These are phyloP conservation scores for Aspergillus ochraceus DNA, from an alignment of 2,329 filamentous ascomycete species.

Conservation along the genomic window DNA sequence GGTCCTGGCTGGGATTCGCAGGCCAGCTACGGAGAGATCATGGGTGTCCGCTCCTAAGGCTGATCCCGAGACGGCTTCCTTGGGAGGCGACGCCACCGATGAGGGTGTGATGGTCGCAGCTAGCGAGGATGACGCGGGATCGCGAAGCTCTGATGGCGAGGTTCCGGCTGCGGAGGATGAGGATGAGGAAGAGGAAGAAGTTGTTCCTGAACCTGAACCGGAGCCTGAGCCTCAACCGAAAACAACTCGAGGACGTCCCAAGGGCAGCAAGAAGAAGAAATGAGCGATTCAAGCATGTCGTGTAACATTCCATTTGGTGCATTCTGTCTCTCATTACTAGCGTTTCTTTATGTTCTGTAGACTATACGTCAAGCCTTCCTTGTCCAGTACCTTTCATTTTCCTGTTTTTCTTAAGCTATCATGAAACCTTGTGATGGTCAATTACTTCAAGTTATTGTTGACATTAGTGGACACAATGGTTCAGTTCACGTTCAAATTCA, in stretches of 20 bases:
- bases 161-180: conserved; percentile 10
- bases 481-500: not conserved
- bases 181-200: conserved; percentile 15
- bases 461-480: not conserved
- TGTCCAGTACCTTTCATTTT: not conserved
- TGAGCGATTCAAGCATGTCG: conserved; percentile 12
- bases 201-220: conserved; percentile 13
- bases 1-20: conserved; percentile 66
- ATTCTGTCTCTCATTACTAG: not conserved
- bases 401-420: not conserved
- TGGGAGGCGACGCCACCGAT: conserved; percentile 22
- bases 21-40: conserved; percentile 17
- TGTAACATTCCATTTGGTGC: not conserved
- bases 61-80: conserved; percentile 21
- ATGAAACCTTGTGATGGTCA: not conserved
- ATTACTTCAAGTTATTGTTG: not conserved
- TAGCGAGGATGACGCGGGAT: conserved; percentile 29
- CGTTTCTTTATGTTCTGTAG: not conserved
- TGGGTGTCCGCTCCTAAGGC: conserved; percentile 25
- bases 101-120: conserved; percentile 29
- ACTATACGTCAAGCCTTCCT: not conserved
- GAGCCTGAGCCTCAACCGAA: conserved; percentile 15
- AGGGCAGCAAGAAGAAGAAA: conserved; percentile 23
- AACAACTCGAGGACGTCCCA: conserved; percentile 26
- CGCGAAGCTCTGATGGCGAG: conserved; percentile 21